Conservation (phyloP, 169 alveolate species). For the Amoebophrya sp. region DNA sequence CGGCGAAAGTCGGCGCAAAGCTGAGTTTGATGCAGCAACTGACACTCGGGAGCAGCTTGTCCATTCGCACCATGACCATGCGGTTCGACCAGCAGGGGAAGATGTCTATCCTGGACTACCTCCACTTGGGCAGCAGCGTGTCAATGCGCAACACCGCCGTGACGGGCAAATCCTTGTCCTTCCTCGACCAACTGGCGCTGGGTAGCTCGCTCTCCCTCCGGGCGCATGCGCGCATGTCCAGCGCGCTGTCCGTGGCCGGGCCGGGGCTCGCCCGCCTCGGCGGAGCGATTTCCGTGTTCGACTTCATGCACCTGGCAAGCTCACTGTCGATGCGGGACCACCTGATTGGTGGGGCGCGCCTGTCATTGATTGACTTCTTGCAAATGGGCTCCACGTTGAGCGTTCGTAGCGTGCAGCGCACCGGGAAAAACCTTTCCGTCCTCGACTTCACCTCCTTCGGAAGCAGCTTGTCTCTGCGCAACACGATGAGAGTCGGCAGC, state of each 20-base stretch:
- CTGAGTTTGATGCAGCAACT: not conserved
- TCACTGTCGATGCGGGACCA: not conserved
- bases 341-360: not conserved
- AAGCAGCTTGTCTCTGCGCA: slow-evolving; percentile 27
- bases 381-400: not conserved
- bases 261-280: not conserved
- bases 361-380: not conserved
- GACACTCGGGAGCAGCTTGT: not conserved
- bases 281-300: not conserved
- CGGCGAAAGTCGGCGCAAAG: not conserved
- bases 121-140: not conserved
- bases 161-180: not conserved
- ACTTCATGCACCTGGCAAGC: not conserved
- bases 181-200: not conserved
- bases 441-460: not conserved
- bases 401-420: not conserved
- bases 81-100: not conserved
- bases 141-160: not conserved
- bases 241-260: not conserved
- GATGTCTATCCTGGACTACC: not conserved
- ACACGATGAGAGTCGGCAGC: slow-evolving; percentile 21
- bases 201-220: slow-evolving; percentile 31
- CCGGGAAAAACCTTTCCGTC: not conserved
- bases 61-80: not conserved
- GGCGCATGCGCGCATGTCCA: not conserved